Base-by-base conservation (phyloP, 345 rosid species). In the Geranium rotundifolium region DNA sequence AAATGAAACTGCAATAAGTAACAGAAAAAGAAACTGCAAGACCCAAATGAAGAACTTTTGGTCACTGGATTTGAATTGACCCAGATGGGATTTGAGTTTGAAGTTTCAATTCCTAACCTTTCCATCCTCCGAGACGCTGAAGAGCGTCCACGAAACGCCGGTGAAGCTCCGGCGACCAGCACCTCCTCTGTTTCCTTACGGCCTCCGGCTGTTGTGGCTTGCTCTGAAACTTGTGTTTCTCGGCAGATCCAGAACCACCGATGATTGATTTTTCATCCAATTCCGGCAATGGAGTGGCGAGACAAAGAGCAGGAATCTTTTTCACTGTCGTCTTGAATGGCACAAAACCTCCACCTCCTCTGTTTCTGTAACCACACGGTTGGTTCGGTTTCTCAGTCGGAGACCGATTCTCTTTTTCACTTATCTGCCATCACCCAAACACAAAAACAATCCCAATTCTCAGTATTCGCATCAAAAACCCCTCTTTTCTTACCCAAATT, bases 121-220 rank as follows among this genome's bases (percentile, higher is more conserved):
- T 74, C 54, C 81, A 74, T 55, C 96, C 96, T 57, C 96, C 93
- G 57, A 90, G 92, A 41, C 63, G 74, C 5, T 81, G 82, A 69
- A 90, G 85, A 19, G 86, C 95, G 61, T 81, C 86, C 17, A 84
- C 75, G 39, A 90, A 90, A 52, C 79, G 80, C 19, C 81, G 77
- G 68, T 84, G 97, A 56, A 90, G 90, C 50, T 85, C 89, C 8
- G 87, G 85, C 19, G 97, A 84, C 95, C 97, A 90, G 71, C 78
- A 82, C 55, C 95, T 70, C 67, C 95, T 73, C 66, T 79, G 90
- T 61, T 90, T 87, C 88, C 81, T 82, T 19, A 63, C 58, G 12
- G 34, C 17, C 19, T 12, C 61, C 41, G 52, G 77, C 10, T 54
- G 75, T 19, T 70, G 73, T 30, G 73, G 46, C 54, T 58, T 63